These are phyloP conservation scores for Tubosaeta sp. DNA, from an alignment of 768 basidiomycete species.

Conservation along the genomic window DNA sequence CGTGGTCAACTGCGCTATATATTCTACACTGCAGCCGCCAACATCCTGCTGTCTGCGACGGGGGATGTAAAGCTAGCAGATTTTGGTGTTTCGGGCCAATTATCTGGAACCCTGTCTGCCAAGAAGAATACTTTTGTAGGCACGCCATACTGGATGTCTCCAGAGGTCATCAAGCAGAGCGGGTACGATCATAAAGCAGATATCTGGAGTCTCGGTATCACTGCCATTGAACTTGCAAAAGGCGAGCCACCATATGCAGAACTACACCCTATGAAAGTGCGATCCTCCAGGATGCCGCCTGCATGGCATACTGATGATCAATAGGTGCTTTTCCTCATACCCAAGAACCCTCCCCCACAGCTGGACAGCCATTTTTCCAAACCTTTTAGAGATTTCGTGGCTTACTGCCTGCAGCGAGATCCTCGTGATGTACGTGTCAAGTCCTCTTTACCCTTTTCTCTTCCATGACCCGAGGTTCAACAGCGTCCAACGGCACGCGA, in stretches of 20 bases:
- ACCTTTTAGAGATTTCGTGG: slow-evolving; percentile 90
- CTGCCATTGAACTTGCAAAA: slow-evolving; percentile 94
- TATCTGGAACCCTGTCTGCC: slow-evolving; percentile 86
- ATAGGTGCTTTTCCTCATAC: slow-evolving; percentile 95
- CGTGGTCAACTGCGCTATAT: background rate
- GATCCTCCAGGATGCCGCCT: slow-evolving; percentile 9
- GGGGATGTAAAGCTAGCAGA: slow-evolving; percentile 98
- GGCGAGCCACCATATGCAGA: slow-evolving; percentile 99
- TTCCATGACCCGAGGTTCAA: slow-evolving; percentile 12
- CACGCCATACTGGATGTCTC: slow-evolving; percentile 99
- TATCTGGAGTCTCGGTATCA: slow-evolving; percentile 98
- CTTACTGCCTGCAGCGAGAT: slow-evolving; percentile 90
- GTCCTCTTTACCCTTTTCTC: background rate
- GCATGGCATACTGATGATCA: background rate
- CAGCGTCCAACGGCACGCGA: slow-evolving; percentile 95
- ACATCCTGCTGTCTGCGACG: slow-evolving; percentile 85
- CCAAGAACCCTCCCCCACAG: slow-evolving; percentile 92
- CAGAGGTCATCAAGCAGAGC: slow-evolving; percentile 99
- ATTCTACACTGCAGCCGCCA: slow-evolving; percentile 61
- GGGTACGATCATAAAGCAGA: slow-evolving; percentile 99
- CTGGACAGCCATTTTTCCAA: slow-evolving; percentile 91
- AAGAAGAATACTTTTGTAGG: slow-evolving; percentile 99
- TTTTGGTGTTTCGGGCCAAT: slow-evolving; percentile 97
- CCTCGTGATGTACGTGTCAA: slow-evolving; percentile 70
- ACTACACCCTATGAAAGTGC: slow-evolving; percentile 97